Conservation (phyloP, 192 early-diverging fungal species). For the Haplosporangium gracile region DNA sequence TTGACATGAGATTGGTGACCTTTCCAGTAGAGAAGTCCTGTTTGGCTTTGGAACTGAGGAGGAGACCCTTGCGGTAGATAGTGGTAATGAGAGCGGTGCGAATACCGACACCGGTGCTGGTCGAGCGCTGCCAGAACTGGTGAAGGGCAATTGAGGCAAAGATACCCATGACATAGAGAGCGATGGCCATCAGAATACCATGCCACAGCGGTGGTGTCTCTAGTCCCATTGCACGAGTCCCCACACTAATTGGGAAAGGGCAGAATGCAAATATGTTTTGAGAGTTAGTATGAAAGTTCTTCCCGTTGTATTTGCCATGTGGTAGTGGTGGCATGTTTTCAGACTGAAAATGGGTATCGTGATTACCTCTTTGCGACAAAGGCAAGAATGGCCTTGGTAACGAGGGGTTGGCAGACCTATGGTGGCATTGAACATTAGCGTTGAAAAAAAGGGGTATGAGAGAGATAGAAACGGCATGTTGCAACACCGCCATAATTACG, state of each 20-base stretch:
- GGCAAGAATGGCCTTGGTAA: conserved; percentile 45
- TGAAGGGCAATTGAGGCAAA: conserved; percentile 51
- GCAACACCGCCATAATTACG: not conserved
- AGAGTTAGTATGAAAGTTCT: not conserved
- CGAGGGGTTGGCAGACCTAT: conserved; percentile 50
- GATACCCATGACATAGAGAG: conserved; percentile 58
- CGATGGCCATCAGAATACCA: conserved; percentile 54
- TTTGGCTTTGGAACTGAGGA: conserved; percentile 62
- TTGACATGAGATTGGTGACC: conserved; percentile 81
- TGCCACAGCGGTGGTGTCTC: conserved; percentile 33
- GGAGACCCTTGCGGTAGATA: conserved; percentile 65
- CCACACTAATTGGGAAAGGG: conserved; percentile 8
- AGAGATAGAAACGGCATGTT: not conserved
- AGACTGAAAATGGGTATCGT: not conserved
- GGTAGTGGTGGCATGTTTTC: not conserved
- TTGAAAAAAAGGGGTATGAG: not conserved
- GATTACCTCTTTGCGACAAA: conserved; percentile 41
- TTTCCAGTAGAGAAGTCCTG: conserved; percentile 70
- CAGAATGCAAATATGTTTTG: not conserved
- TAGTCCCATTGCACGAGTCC: not conserved
- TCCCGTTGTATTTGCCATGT: not conserved
- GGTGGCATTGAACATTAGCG: not conserved
- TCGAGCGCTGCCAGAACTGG: conserved; percentile 61
- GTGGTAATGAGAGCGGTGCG: conserved; percentile 60
- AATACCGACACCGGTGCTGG: conserved; percentile 55